Base-by-base conservation (phyloP, 352 stramenopile species). In the Pythium graminicola region DNA sequence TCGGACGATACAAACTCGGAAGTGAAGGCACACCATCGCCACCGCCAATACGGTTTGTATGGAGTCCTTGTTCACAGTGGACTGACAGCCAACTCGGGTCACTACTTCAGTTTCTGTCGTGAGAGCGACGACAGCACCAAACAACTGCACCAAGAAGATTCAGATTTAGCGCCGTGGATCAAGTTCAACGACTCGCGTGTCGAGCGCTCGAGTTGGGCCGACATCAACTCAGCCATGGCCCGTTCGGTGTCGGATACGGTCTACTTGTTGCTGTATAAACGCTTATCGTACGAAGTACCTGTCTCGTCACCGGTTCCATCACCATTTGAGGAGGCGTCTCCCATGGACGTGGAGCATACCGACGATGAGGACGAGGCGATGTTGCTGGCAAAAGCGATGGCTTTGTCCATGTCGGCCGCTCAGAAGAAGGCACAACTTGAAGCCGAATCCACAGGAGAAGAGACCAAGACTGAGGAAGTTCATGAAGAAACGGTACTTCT, bases 161-260 rank as follows among this genome's bases (percentile, higher is more conserved):
- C 84, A 4, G 42, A 73, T 13, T 43, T 73, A n/a, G 75, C 81
- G 13, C 86, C 87, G 8, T 96, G 87, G 87, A 87, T 95, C 49
- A 95, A 95, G 40, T 95, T 96, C 23, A 96, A 96, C 54, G 87
- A 96, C 64, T 84, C 61, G 32, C 87, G 85, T 40, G 77, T 96
- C 8, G 69, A 87, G 49, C 60, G 65, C 6, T 92, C 86, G 1
- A 85, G 57, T 50, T 95, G 85, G 86, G 66, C 65, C 17, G 86
- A 95, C 41, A 90, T 96, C 45, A 86, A 88, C 38, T 58, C 64
- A n/a, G 55, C 76, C 1, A 76, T 95, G 23, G 62, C 69, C 2
- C 83, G 73, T 50, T 94, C 86, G 7, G 81, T 93, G 24, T 95
- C 85, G 4, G 85, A 95, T 51, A 85, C 86, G 10, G 86, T 91